Evolutionary conservation across 1,284 basidiomycete genomes (phyloP).

Genomic region (Vanrija humicola): DNA sequence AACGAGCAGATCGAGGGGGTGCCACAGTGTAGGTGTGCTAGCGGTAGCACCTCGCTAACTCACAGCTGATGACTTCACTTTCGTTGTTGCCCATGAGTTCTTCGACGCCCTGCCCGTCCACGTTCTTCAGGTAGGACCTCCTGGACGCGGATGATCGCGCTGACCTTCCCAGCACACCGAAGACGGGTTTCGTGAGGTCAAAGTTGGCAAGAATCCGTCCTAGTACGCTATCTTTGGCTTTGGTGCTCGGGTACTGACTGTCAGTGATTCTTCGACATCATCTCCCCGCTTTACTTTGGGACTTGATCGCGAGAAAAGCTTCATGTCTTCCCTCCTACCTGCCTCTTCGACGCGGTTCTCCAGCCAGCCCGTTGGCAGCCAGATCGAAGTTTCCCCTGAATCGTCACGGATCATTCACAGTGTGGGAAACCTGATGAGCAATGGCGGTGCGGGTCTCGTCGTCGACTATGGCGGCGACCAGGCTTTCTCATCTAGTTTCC

Average conservation of each 20-base stretch:
- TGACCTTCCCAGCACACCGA: conserved; percentile 59
- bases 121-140: conserved; percentile 66
- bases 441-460: conserved; percentile 69
- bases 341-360: conserved; percentile 67
- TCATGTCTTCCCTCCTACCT: conserved; percentile 64
- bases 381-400: conserved; percentile 72
- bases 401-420: conserved; percentile 64
- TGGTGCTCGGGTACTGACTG: neutral
- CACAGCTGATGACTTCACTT: conserved; percentile 62
- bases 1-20: conserved; percentile 70
- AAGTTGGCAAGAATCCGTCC: conserved; percentile 58
- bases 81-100: conserved; percentile 93
- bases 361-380: conserved; percentile 61
- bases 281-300: conserved; percentile 58
- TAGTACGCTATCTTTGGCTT: conserved; percentile 6
- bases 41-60: neutral
- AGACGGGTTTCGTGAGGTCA: conserved; percentile 81
- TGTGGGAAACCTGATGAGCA: conserved; percentile 60
- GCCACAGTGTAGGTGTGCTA: conserved; percentile 44
- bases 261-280: conserved; percentile 7
- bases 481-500: conserved; percentile 69
- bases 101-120: conserved; percentile 96
- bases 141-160: neutral
- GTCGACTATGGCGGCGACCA: conserved; percentile 85
- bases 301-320: conserved; percentile 62